Percentiles rank a stretch among this genome's conserved stretches.
Evolutionary conservation across 139 green algal species (phyloP).

Genomic region (Tetradesmus lagerheimii): DNA sequence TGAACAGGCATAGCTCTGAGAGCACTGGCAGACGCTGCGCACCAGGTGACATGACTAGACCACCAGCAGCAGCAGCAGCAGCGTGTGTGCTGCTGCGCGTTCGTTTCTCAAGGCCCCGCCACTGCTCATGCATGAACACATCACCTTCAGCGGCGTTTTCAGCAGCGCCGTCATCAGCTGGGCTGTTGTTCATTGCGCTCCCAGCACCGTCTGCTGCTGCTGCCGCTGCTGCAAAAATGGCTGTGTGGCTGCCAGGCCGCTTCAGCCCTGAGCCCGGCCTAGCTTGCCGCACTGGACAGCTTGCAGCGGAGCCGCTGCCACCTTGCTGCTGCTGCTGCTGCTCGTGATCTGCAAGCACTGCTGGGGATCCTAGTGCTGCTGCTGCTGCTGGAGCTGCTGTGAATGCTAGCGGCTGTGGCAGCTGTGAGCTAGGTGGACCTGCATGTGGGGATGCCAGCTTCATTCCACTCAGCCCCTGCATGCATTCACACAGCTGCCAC

Average conservation of each 20-base stretch:
- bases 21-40: background rate
- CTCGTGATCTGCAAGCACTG: no score
- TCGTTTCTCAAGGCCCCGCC: background rate
- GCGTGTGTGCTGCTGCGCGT: background rate
- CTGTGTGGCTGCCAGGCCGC: slow-evolving; percentile 21
- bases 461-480: background rate
- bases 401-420: background rate
- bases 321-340: background rate
- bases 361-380: background rate
- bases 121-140: background rate
- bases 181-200: background rate
- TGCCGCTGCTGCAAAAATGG: background rate
- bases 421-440: background rate
- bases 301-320: background rate
- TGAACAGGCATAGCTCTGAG: background rate
- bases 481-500: background rate
- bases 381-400: background rate
- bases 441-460: background rate
- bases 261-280: background rate
- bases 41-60: background rate
- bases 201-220: background rate
- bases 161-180: background rate
- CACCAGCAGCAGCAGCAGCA: no score
- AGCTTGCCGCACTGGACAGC: background rate
- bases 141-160: background rate